Evolutionary conservation across 352 stramenopile species (phyloP).

Genomic region (Phytophthora hybrid): DNA sequence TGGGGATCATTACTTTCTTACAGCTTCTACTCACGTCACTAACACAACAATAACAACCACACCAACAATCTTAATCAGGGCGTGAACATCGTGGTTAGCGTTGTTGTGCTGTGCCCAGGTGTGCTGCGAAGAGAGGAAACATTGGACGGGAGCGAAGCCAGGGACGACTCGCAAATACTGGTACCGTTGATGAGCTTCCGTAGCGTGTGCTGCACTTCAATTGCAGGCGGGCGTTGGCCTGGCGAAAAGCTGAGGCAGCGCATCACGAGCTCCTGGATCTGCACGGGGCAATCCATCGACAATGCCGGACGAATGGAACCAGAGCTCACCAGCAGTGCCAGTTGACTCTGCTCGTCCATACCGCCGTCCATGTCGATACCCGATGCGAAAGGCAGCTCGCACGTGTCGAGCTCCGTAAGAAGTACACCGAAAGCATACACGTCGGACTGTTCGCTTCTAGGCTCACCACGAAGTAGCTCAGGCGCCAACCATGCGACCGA

Average conservation of each 20-base stretch:
- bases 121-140: constrained; percentile 40
- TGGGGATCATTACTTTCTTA: constrained; percentile 31
- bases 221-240: constrained; percentile 41
- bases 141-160: constrained; percentile 41
- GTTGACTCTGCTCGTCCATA: constrained; percentile 47
- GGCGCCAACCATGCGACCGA: constrained; percentile 64
- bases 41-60: constrained; percentile 8
- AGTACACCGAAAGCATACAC: constrained; percentile 64
- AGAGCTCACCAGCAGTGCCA: constrained; percentile 58
- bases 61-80: constrained; percentile 20
- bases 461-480: constrained; percentile 54
- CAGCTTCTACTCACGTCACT: constrained; percentile 15
- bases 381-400: constrained; percentile 49
- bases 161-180: constrained; percentile 35
- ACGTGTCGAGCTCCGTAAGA: constrained; percentile 72
- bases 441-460: constrained; percentile 40
- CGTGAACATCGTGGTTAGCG: constrained; percentile 33
- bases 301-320: constrained; percentile 57
- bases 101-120: constrained; percentile 14
- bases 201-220: constrained; percentile 53
- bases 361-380: constrained; percentile 55
- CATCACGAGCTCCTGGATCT: constrained; percentile 57
- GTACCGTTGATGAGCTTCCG: constrained; percentile 49
- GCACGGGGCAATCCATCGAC: constrained; percentile 49
- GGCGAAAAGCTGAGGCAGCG: constrained; percentile 59